Evolutionary conservation across 2,329 filamentous ascomycete genomes (phyloP).

Genomic region (Coniochaeta sp.): DNA sequence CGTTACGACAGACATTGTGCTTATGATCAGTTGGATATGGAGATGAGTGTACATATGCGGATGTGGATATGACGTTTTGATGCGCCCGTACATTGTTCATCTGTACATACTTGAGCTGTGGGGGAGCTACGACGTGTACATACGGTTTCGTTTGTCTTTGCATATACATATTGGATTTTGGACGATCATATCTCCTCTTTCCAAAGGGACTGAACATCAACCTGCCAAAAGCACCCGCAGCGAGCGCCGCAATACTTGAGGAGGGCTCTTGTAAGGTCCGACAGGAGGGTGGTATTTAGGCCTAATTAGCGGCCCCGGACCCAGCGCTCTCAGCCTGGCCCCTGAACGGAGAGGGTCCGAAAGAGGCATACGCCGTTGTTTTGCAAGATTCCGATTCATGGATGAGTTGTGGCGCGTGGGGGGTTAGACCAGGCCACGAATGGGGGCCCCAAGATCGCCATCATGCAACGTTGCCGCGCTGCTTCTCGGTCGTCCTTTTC

Average conservation of each 20-base stretch:
- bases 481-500: not conserved
- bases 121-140: not conserved
- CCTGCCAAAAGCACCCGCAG: too few relatives aligned
- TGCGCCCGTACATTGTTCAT: not conserved
- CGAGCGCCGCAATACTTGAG: too few relatives aligned
- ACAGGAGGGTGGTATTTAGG: not conserved
- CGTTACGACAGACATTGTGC: not conserved
- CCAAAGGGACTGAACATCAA: not conserved
- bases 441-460: not conserved
- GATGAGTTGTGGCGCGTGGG: not conserved
- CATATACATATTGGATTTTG: not conserved
- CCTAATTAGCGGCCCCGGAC: not conserved
- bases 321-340: not conserved
- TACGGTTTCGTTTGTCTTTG: not conserved
- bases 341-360: not conserved
- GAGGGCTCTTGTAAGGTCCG: too few relatives aligned
- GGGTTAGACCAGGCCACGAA: not conserved
- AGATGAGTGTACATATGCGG: not conserved
- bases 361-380: not conserved
- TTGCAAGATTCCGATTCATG: not conserved
- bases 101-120: not conserved
- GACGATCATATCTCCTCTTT: too few relatives aligned
- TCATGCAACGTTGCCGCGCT: not conserved
- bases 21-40: not conserved
- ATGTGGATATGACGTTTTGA: not conserved